Evolutionary conservation across 345 rosid species (phyloP), one percentile per base, ranked within the genome.

Genomic region (Microcos paniculata): DNA sequence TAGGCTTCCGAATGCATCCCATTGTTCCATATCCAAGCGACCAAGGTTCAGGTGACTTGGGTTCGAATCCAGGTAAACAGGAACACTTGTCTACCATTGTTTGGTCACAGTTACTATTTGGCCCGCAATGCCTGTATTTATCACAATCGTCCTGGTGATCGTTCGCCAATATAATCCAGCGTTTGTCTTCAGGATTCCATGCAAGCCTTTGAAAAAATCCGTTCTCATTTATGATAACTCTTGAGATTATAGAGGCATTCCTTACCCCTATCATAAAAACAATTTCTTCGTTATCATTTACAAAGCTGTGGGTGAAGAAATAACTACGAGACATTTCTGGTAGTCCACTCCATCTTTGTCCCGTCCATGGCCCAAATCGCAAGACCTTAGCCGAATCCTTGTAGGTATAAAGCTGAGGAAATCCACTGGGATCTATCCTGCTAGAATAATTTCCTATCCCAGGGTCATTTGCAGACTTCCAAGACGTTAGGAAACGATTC

Each of bases 101-200:
- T 1, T 82, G 65, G 74, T 89, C 81, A 30, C 94, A 88, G 1
- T 79, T 80, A 74, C 84, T 72, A 55, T 86, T 85, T 3, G 78
- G 75, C 8, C 95, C 98, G 46, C 97, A 94, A 19, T 79, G 74
- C 26, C 75, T 53, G 21, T 90, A 88, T 71, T 52, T 62, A 42
- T 92, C 98, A 42, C 97, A 94, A 23, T 61, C 78, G 57, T 94
- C 97, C 21, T 77, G 97, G 97, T 42, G 65, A n/a, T n/a, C 80
- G 2, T 73, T 75, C 84, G 81, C 83, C 59, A 80, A 57, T 7
- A 19, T 79, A 0, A 75, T 78, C 96, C 96, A 92, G 21, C 30
- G 80, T 38, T 67, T 79, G 2, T 84, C 83, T 14, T 9, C 55
- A 13, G 30, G 79, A 8, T 80, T 87, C 95, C 96, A 94, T 9